Percentiles rank a stretch among this genome's conserved stretches.
Evolutionary conservation across 2,329 filamentous ascomycete species (phyloP).

Genomic region (Didymella exigua): DNA sequence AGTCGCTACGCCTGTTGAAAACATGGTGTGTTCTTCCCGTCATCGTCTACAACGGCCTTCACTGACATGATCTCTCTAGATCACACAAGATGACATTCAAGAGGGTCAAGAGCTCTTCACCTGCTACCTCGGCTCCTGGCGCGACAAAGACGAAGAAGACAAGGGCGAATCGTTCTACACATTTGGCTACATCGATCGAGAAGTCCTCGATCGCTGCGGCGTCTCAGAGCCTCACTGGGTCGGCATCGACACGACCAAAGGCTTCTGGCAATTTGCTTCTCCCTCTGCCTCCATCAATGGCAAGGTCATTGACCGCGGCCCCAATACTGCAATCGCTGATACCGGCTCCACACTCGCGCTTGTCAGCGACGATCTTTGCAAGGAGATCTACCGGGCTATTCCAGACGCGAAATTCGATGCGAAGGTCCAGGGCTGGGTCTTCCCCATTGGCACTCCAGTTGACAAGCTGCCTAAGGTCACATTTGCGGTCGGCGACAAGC

Average conservation of each 20-base stretch:
- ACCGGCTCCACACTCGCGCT: constrained; percentile 73
- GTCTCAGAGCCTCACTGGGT: constrained; percentile 64
- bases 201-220: constrained; percentile 61
- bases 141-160: constrained; percentile 54
- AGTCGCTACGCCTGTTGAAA: constrained; percentile 64
- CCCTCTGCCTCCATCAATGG: constrained; percentile 64
- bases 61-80: constrained; percentile 30
- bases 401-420: constrained; percentile 60
- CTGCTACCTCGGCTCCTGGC: constrained; percentile 64
- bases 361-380: constrained; percentile 65
- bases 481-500: constrained; percentile 66
- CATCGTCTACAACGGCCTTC: neutral
- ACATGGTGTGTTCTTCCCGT: constrained; percentile 41
- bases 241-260: constrained; percentile 65
- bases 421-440: constrained; percentile 66
- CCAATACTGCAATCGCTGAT: constrained; percentile 72
- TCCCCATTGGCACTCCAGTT: constrained; percentile 59
- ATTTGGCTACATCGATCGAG: constrained; percentile 72
- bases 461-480: constrained; percentile 65
- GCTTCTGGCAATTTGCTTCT: constrained; percentile 72
- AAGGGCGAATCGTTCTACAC: constrained; percentile 67
- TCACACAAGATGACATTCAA: constrained; percentile 61
- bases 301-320: constrained; percentile 55
- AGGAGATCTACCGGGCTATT: constrained; percentile 68
- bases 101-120: constrained; percentile 63